A percentile compares a stretch with the other conserved stretches of the same genome.
Conservation (phyloP, 495 filamentous ascomycete genomes). For the Tuber microsphaerosporum region DNA sequence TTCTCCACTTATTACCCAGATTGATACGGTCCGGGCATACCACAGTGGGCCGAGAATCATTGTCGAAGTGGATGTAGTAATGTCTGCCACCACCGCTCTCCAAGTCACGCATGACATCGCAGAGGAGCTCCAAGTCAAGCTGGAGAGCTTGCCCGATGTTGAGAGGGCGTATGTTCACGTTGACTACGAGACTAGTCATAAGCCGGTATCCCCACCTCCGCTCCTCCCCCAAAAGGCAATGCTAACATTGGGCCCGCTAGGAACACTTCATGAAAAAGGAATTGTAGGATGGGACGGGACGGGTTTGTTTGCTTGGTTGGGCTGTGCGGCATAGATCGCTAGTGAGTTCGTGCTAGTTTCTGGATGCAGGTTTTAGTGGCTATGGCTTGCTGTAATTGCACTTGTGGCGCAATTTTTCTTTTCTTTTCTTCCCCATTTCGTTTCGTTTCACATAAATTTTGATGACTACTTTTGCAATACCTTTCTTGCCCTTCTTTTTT, state of each 20-base stretch:
- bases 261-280: conserved; percentile 60
- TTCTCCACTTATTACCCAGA: conserved; percentile 66
- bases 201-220: conserved; percentile 51
- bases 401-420: background rate
- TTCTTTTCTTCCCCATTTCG: background rate
- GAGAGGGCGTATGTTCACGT: conserved; percentile 96
- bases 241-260: background rate
- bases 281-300: conserved; percentile 41
- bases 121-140: conserved; percentile 87
- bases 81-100: conserved; percentile 58
- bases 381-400: background rate
- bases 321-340: background rate
- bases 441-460: background rate
- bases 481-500: background rate
- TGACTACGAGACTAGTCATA: conserved; percentile 95
- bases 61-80: conserved; percentile 84
- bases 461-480: background rate
- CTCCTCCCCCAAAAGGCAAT: background rate
- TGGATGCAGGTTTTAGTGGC: background rate
- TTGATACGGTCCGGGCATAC: conserved; percentile 92
- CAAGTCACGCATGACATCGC: conserved; percentile 84
- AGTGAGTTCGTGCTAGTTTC: background rate
- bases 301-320: background rate
- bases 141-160: conserved; percentile 85
- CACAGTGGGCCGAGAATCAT: conserved; percentile 84